These are phyloP conservation scores for Pyricularia grisea DNA, from an alignment of 2,329 filamentous ascomycete species.

Conservation along the genomic window DNA sequence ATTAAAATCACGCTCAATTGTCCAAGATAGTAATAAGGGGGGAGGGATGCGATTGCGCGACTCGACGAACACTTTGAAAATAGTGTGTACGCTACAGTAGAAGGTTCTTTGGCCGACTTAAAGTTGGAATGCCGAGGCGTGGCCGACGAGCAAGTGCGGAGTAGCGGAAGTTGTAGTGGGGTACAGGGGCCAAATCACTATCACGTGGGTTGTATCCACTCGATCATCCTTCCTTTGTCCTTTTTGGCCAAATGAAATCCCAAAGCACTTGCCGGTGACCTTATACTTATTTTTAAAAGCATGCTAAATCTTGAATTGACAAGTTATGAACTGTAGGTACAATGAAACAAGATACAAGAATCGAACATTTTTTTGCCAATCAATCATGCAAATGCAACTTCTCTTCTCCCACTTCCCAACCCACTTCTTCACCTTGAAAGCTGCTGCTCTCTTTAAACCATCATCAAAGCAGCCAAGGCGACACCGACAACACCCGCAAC, in stretches of 20 bases:
- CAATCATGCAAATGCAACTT: background rate
- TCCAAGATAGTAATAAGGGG: background rate
- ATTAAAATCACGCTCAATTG: background rate
- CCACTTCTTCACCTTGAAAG: background rate
- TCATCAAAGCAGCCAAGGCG: background rate
- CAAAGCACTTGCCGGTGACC: too few relatives aligned
- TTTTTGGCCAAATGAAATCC: too few relatives aligned
- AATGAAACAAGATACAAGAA: background rate
- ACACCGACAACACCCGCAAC: slow-evolving; percentile 2
- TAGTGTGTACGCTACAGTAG: background rate
- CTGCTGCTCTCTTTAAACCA: background rate
- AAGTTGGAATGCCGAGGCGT: background rate
- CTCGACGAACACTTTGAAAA: background rate
- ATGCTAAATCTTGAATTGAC: background rate
- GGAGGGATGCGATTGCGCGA: background rate
- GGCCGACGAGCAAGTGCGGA: background rate
- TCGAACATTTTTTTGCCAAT: background rate
- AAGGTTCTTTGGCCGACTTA: background rate
- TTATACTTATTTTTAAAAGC: background rate
- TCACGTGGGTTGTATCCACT: background rate
- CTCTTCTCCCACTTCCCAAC: background rate
- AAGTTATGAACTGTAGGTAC: background rate
- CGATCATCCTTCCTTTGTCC: too few relatives aligned
- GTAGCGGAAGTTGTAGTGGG: background rate
- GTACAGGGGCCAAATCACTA: background rate